Percentiles rank a stretch among this genome's conserved stretches.
Evolutionary conservation across 2,329 filamentous ascomycete genomes (phyloP).

Genomic region (Arthrobotrys musiformis): DNA sequence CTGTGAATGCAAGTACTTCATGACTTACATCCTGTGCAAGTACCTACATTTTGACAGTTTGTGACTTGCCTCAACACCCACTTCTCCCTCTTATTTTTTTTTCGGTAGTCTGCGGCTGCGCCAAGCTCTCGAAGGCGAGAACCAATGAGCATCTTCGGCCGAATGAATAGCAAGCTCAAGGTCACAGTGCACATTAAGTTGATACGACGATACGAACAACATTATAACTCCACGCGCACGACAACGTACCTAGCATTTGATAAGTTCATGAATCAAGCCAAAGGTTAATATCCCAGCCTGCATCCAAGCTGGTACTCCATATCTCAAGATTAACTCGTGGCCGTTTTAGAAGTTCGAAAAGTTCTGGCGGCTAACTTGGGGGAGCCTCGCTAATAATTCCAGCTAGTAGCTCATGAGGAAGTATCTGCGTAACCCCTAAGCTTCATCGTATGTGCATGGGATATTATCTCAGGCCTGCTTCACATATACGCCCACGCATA

Average conservation of each 20-base stretch:
- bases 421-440: slow-evolving; percentile 1
- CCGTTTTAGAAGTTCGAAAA: not conserved
- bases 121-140: not conserved
- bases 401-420: slow-evolving; percentile 1
- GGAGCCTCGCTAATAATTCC: not conserved
- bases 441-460: slow-evolving; percentile 18
- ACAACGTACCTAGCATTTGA: not conserved
- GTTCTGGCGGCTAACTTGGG: slow-evolving; percentile 42
- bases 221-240: no score
- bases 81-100: not conserved
- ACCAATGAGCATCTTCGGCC: slow-evolving; percentile 29
- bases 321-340: not conserved
- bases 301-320: not conserved
- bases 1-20: no score
- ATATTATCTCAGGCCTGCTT: not conserved
- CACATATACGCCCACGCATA: not conserved
- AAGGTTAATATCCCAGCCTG: not conserved
- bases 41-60: not conserved
- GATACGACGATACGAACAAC: not conserved
- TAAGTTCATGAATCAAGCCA: not conserved
- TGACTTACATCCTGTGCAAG: not conserved
- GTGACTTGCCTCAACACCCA: slow-evolving; percentile 24
- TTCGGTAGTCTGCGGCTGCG: not conserved
- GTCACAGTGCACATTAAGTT: not conserved
- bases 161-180: not conserved